These are phyloP conservation scores for Leishmania tarentolae DNA, from an alignment of 208 protist genomes.

Conservation along the genomic window DNA sequence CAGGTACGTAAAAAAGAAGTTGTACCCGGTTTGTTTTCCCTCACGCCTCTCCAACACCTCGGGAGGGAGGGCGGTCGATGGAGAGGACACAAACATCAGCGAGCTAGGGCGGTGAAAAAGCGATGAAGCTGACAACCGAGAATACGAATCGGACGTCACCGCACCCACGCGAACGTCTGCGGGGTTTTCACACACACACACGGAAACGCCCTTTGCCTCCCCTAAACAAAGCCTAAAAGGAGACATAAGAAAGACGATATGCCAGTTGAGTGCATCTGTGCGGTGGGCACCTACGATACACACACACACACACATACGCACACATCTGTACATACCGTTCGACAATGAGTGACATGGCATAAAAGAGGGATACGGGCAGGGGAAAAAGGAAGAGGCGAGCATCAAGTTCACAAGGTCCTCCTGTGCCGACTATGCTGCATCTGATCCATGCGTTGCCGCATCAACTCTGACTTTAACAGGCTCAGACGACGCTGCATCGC, in stretches of 20 bases:
- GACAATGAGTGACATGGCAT: too few species aligned
- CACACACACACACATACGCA: not conserved
- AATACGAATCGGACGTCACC: not conserved
- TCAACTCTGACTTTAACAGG: constrained; percentile 18
- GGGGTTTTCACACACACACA: too few species aligned
- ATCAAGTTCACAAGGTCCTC: not conserved
- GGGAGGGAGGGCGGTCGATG: not conserved
- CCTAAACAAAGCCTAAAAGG: not conserved
- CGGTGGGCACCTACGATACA: too few species aligned
- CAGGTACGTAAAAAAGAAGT: not conserved
- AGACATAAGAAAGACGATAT: too few species aligned
- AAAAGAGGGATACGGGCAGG: not conserved
- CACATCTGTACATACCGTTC: not conserved
- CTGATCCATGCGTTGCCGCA: constrained; percentile 7
- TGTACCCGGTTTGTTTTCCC: not conserved
- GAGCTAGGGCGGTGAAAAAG: not conserved
- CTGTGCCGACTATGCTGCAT: not conserved
- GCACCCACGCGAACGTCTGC: not conserved
- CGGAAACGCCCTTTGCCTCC: not conserved
- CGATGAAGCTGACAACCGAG: not conserved
- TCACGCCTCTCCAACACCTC: not conserved
- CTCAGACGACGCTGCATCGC: constrained; percentile 16
- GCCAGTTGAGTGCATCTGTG: not conserved
- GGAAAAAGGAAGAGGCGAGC: not conserved
- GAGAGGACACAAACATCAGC: not conserved